These are phyloP conservation scores for Orbilia quercus DNA, from an alignment of 2,329 filamentous ascomycete genomes.

Conservation along the genomic window DNA sequence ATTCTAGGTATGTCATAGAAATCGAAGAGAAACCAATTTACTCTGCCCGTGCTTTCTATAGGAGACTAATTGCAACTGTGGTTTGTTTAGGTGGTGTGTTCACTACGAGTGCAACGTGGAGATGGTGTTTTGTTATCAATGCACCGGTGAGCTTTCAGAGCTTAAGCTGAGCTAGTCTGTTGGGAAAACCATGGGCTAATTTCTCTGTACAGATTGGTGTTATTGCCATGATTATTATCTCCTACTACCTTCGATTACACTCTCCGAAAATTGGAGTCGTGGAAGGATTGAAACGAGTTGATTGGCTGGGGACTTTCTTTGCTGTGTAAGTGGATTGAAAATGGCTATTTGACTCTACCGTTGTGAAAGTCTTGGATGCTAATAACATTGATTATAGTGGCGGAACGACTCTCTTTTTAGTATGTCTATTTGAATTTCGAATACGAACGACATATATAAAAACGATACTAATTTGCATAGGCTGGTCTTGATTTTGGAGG, in stretches of 20 bases:
- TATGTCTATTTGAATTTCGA: constrained; percentile 17
- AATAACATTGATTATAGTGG: constrained; percentile 16
- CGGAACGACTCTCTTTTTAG: constrained; percentile 50
- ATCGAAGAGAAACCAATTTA: neutral
- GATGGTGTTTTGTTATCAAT: constrained; percentile 78
- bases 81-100: constrained; percentile 72
- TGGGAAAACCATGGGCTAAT: neutral
- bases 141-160: constrained; percentile 64
- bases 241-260: constrained; percentile 74
- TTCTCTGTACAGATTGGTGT: constrained; percentile 49
- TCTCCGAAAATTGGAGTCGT: constrained; percentile 73
- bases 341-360: no score
- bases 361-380: neutral
- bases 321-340: constrained; percentile 48
- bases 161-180: constrained; percentile 52
- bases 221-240: constrained; percentile 58
- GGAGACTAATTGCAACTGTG: neutral
- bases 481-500: constrained; percentile 76
- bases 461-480: constrained; percentile 3
- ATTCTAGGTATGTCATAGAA: constrained; percentile 64
- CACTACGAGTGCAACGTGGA: constrained; percentile 72
- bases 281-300: constrained; percentile 72
- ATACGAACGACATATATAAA: no score
- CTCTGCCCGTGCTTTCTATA: neutral
- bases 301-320: constrained; percentile 65